These are phyloP conservation scores for Colletotrichum brevisporum DNA, from an alignment of 2,329 filamentous ascomycete species.

Conservation along the genomic window DNA sequence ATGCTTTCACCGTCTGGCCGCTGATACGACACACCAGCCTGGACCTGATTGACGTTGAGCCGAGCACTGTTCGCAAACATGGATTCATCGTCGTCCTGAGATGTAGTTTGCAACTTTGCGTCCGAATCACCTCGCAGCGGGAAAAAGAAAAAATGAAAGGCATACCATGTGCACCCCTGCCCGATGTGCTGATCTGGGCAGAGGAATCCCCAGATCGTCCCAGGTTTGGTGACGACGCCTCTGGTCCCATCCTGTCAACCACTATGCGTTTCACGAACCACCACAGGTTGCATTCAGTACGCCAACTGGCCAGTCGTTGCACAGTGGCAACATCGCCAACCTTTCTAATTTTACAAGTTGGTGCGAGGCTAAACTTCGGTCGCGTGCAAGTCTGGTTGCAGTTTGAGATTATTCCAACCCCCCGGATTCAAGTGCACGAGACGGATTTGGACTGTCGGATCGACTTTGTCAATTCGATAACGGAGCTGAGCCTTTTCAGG, in stretches of 20 bases:
- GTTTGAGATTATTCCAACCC: neutral
- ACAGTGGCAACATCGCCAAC: constrained; percentile 5
- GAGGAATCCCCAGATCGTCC: too few species aligned
- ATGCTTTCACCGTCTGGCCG: too few species aligned
- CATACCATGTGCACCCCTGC: too few species aligned
- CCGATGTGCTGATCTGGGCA: too few species aligned
- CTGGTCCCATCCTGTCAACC: neutral
- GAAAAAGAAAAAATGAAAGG: too few species aligned
- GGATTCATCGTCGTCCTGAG: too few species aligned
- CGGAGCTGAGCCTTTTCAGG: neutral
- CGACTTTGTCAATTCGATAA: neutral
- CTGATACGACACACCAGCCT: neutral
- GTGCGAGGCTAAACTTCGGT: neutral
- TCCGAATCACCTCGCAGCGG: too few species aligned
- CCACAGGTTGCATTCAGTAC: constrained; percentile 1
- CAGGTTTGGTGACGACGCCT: neutral
- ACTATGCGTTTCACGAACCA: neutral
- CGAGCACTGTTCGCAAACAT: neutral
- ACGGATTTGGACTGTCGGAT: neutral
- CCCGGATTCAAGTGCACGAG: neutral
- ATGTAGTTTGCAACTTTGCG: too few species aligned
- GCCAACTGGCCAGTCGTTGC: neutral
- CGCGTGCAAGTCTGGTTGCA: neutral
- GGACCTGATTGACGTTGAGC: neutral
- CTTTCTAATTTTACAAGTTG: neutral